phyloP scores from a whole-genome alignment of 192 early-diverging fungal genomes.

The Chytriomyces sp. region DNA sequence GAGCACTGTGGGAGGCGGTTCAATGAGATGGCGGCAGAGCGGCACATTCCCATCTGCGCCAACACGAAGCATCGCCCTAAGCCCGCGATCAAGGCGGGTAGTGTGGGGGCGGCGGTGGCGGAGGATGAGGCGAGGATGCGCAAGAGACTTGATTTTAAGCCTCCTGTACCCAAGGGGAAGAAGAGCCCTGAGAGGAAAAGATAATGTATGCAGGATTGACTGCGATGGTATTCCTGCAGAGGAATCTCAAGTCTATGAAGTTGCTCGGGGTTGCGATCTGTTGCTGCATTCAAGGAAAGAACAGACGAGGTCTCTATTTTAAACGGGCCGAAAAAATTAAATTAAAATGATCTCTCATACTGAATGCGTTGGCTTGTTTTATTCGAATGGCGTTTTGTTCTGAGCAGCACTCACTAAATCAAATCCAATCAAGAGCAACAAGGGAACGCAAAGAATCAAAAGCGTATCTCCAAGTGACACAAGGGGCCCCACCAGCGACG shows the following conservation, averaged over 20 bases:
- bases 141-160: slow-evolving; percentile 33
- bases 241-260: no score
- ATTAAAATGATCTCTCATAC: no score
- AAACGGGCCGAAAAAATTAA: no score
- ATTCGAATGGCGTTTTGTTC: no score
- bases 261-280: no score
- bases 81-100: background rate
- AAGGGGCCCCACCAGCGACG: background rate
- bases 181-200: slow-evolving; percentile 21
- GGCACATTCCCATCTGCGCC: slow-evolving; percentile 58
- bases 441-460: background rate
- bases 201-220: background rate
- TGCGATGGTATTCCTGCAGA: no score
- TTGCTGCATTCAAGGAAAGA: no score
- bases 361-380: no score
- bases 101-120: background rate
- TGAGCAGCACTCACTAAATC: no score
- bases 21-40: slow-evolving; percentile 49
- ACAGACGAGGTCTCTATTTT: no score
- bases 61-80: slow-evolving; percentile 44
- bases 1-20: slow-evolving; percentile 51
- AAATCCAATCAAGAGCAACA: background rate
- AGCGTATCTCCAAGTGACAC: background rate
- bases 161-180: slow-evolving; percentile 15
- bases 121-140: slow-evolving; percentile 34